Base-by-base conservation (phyloP, 1,139 yeast genomes). In the Saccharomycopsis phalli region DNA sequence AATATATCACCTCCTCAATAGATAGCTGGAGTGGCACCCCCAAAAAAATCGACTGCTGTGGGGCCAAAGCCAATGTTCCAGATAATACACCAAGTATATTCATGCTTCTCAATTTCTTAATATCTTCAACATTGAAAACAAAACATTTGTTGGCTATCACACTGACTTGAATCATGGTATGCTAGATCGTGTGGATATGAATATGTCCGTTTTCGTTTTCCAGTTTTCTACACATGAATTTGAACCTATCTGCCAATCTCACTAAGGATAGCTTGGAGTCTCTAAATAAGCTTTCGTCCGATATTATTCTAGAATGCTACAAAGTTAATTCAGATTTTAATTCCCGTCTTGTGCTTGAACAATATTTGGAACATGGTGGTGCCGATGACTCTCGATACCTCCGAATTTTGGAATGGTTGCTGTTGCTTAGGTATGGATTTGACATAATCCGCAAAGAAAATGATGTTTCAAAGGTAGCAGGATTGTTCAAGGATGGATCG, bases 1-100 rank as follows among this genome's bases (percentile, higher is more conserved):
- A 62, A 76, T 84, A 83, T 10, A 76, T 48, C 0, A 78, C 74
- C 52, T 91, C 97, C 59, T 82, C 94, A 0, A 74, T 59, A 62
- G 76, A 71, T 35, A 91, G 63, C 51, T 76, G 74, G 39, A 88
- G 60, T 0, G 98, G 98, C 3, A 88, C 62, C 1, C 95, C 94
- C 40, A 84, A 65, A 53, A 88, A 81, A 31, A 80, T 66, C 54
- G 86, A 88, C 53, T 91, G 98, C 57, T 91, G 98, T 2, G 97
- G 94, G 17, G 88, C 87, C 36, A 76, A 70, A 0, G 95, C 83
- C 29, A 91, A 61, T 0, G 95, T 81, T 0, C 98, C 98, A 1
- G 74, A 63, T 16, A 91, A 64, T 1, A 81, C 74, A 0, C 98
- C 98, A 31, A 78, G 66, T 1, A 91, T 69, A 31, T 71, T 69